Evolutionary conservation across 768 basidiomycete species (phyloP).

Genomic region (Sporobolomyces roseus): DNA sequence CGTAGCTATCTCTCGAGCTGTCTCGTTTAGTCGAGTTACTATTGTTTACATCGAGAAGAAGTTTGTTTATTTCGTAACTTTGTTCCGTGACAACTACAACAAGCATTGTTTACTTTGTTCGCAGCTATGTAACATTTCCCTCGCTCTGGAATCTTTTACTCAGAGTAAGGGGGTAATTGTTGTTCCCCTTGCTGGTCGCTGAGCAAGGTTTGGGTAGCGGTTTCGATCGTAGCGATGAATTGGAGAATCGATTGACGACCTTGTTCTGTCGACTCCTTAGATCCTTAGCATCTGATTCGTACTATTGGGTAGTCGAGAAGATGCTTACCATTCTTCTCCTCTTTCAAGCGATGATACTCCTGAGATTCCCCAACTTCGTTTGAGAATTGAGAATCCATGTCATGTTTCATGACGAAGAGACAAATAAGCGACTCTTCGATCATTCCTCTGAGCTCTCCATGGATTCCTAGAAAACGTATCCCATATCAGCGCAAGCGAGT

Average conservation of each 20-base stretch:
- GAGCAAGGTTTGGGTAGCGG: background rate
- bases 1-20: background rate
- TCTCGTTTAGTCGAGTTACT: background rate
- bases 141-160: too few relatives aligned
- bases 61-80: too few relatives aligned
- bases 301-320: background rate
- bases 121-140: too few relatives aligned
- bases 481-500: too few relatives aligned
- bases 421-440: too few relatives aligned
- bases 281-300: background rate
- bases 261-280: background rate
- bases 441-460: too few relatives aligned
- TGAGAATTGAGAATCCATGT: background rate
- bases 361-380: background rate
- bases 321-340: slow-evolving; percentile 10
- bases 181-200: too few relatives aligned
- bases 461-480: too few relatives aligned
- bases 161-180: too few relatives aligned
- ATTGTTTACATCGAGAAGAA: background rate
- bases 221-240: background rate
- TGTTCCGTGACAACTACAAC: too few relatives aligned
- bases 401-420: too few relatives aligned
- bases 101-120: too few relatives aligned
- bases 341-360: background rate
- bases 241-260: slow-evolving; percentile 2